A percentile compares a stretch with the other conserved stretches of the same genome.
Evolutionary conservation across 1,139 yeast species (phyloP).

Genomic region (Spencermartinsiella ligniputridi): DNA sequence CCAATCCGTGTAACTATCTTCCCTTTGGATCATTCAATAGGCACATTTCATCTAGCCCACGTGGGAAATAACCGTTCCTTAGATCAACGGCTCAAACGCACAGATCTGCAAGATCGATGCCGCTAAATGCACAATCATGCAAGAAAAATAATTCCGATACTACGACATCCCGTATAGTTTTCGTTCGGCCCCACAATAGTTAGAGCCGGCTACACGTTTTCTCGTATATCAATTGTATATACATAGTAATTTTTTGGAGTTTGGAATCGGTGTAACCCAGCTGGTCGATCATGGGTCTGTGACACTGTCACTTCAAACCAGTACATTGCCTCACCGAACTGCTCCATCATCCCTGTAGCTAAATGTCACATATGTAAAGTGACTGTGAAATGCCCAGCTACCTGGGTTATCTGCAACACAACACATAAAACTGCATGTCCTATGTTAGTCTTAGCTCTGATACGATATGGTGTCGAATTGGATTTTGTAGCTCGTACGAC

Average conservation of each 20-base stretch:
- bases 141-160: background rate
- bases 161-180: background rate
- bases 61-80: background rate
- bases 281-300: background rate
- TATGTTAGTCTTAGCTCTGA: conserved; percentile 50
- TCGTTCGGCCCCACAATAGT: background rate
- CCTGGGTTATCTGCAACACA: conserved; percentile 75
- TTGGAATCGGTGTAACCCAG: too few relatives aligned
- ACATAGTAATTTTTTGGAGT: too few relatives aligned
- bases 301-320: conserved; percentile 28
- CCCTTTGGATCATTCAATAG: too few relatives aligned
- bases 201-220: background rate
- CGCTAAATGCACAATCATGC: background rate
- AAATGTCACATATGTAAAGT: conserved; percentile 80
- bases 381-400: conserved; percentile 82
- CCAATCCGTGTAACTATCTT: too few relatives aligned
- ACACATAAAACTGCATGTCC: conserved; percentile 57
- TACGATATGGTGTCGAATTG: conserved; percentile 62
- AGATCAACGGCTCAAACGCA: background rate
- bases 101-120: background rate
- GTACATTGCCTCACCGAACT: conserved; percentile 22
- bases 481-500: conserved; percentile 54
- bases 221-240: too few relatives aligned
- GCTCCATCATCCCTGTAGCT: conserved; percentile 66
- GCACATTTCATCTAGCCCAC: background rate